A percentile compares a stretch with the other conserved stretches of the same genome.
phyloP scores from a whole-genome alignment of 140 eudicot species.

The Erigeron philadelphicus region DNA sequence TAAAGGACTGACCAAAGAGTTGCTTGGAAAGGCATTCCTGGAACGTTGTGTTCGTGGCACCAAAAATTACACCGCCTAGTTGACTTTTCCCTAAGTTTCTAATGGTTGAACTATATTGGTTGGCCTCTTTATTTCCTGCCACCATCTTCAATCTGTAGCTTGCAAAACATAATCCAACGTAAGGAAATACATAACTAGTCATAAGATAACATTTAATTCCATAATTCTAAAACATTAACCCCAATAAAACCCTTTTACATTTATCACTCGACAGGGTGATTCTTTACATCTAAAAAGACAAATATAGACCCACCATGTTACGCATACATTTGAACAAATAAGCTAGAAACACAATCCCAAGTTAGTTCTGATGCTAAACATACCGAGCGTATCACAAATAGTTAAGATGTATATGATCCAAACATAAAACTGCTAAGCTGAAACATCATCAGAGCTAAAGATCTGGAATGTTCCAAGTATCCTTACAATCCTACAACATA shows the following conservation, averaged over 20 bases:
- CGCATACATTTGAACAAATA: slow-evolving; percentile 1
- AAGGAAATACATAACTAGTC: background rate
- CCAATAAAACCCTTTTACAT: background rate
- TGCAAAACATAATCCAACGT: slow-evolving; percentile 13
- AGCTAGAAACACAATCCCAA: background rate
- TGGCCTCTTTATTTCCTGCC: slow-evolving; percentile 22
- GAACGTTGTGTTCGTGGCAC: slow-evolving; percentile 47
- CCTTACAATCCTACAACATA: background rate
- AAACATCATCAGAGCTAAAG: too few species aligned
- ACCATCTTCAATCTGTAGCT: slow-evolving; percentile 26
- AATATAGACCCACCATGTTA: background rate
- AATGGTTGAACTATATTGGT: slow-evolving; percentile 5
- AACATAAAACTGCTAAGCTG: background rate
- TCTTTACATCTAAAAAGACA: too few species aligned
- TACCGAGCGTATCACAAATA: background rate
- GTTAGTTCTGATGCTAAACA: background rate
- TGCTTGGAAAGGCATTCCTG: slow-evolving; percentile 64
- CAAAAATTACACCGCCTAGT: slow-evolving; percentile 81
- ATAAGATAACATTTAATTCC: background rate
- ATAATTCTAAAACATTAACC: background rate
- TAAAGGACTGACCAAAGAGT: slow-evolving; percentile 63
- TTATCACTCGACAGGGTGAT: too few species aligned
- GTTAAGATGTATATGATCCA: background rate
- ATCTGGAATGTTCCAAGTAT: background rate
- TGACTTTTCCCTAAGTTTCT: slow-evolving; percentile 53